Base-by-base conservation (phyloP, 2,329 filamentous ascomycete genomes). In the Lecanosticta acicola region DNA sequence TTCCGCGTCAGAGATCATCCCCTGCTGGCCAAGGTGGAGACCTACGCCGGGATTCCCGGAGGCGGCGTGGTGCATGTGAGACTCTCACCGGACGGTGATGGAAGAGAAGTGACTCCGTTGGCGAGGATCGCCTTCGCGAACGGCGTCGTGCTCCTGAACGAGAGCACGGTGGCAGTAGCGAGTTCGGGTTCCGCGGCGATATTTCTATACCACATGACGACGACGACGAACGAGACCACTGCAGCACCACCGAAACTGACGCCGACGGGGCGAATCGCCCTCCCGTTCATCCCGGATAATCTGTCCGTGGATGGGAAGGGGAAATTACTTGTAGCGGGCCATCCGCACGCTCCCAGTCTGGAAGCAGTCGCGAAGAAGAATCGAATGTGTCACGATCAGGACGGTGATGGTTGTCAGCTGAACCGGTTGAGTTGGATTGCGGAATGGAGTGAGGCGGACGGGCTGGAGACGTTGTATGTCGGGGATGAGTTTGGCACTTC, bases 121-220 rank as follows among this genome's bases (percentile, higher is more conserved):
- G 63, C 64, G 0, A 54, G 58, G 5, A 44, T 71, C 1, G 59
- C 67, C 0, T 72, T 72, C 39, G 65, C 69, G 0, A 73, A 73
- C 39, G 71, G 71, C 1, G 58, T 72, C 9, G 57, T 55, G 0
- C 50, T 60, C 38, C 47, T 72, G 1, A 69, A 71, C 35, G 26
- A 42, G 2, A 65, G 59, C 2, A 63, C 61, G 0, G 20, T 72
- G 1, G 70, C 67, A 0, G 68, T 72, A 0, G 64, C 66, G 1
- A 69, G 67, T 21, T 61, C 62, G 1, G 62, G 61, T 1, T 63
- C 55, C 7, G 49, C 63, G 0, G 61, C 60, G 1, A 50, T 72
- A 1, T 60, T 62, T 14, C 49, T 73, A 4, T 73, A 67, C 58
- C 35, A 42, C 3, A 49, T 64, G 32, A 46, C 8, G 9, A 39